Base-by-base conservation (phyloP, 768 basidiomycete species). In the Lentinula guzmanii region DNA sequence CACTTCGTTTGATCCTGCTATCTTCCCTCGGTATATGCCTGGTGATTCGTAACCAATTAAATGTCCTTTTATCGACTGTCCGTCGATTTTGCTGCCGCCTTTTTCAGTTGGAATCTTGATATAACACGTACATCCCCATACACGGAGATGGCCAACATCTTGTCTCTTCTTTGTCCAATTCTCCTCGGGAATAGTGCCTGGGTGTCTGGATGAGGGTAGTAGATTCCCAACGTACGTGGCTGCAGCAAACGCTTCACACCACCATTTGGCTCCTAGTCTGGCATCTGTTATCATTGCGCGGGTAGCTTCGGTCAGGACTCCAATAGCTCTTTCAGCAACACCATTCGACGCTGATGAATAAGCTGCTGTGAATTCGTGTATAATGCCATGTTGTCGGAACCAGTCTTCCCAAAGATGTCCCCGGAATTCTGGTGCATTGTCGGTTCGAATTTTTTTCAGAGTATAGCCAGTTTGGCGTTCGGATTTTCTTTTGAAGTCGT, bases 361-460 rank as follows among this genome's bases (percentile, higher is more conserved):
- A 1, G 61, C 16, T 1, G 61, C 55, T 2, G 57, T 43, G 21
- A n/a, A 15, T 13, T 62, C 56, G 6, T 45, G 41, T 33, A 53
- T 41, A 15, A 64, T 64, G 1, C 63, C 63, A 39, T 28, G 10
- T 10, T 35, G 31, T 34, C 8, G 33, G 10, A 65, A 55, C 15
- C 58, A 64, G 4, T 28, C 48, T 5, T 62, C 31, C 18, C 66
- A 69, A n/a, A 63, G 63, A 0, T 51, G 16, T 21, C 35, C 51
- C 0, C 63, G 46, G 34, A 62, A 72, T 58, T 72, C 68, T 3
- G 67, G 68, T 2, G 69, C 72, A 41, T 69, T 61, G 55, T 74
- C 72, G 6, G 63, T 58, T 1, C 53, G 58, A 1, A 68, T 33
- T 1, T 7, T 13, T 6, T 61, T 55, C 15, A 68, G 7, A 16